Evolutionary conservation across 176 grass and related monocot genomes (phyloP), one percentile per base, ranked within the genome.

Genomic region (Bromus sterilis): DNA sequence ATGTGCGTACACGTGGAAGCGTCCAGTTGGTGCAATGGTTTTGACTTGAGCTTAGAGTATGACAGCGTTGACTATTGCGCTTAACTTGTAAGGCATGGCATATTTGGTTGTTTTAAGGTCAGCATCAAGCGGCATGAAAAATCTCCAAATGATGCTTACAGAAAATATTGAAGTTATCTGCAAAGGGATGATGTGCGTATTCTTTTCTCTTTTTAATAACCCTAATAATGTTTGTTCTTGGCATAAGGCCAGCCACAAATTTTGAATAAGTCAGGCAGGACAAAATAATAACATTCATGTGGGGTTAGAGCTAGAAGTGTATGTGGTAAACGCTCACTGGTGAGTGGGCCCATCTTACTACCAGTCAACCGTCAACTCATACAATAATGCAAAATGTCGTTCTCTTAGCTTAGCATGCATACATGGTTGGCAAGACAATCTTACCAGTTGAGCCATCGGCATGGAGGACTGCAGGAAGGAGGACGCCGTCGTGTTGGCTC

Each of bases 401-500:
- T 80, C 30, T 68, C 65, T 37, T 33, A 30, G 33, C 46, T 56
- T 36, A 37, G 32, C 14, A 80, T 36, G 56, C 9, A 57, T 33
- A 15, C 56, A 62, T 35, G 49, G 39, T 41, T 39, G 66, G 32
- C 30, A 24, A 46, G 42, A 41, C 6, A 36, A 68, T 39, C 83
- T 86, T 86, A 89, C 87, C 87, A 31, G n/a, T 56, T 79, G 87
- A 11, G 65, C 73, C 83, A 78, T 73, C 14, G 70, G 44, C 83
- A 78, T 31, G 66, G 83, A 74, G 4, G 78, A 66, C 64, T 57
- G 87, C 51, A 23, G 40, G 46, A 66, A 86, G 65, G 83, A 83
- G 69, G 80, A 29, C 62, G 72, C 28, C 4, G 70, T 3, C 31
- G 72, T 33, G 36, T 49, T 23, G 35, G 24, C 29, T 78, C 79